Percentiles rank a stretch among this genome's conserved stretches.
These are phyloP conservation scores for Inga leiocalycina DNA, from an alignment of 306 rosid genomes.

Conservation along the genomic window DNA sequence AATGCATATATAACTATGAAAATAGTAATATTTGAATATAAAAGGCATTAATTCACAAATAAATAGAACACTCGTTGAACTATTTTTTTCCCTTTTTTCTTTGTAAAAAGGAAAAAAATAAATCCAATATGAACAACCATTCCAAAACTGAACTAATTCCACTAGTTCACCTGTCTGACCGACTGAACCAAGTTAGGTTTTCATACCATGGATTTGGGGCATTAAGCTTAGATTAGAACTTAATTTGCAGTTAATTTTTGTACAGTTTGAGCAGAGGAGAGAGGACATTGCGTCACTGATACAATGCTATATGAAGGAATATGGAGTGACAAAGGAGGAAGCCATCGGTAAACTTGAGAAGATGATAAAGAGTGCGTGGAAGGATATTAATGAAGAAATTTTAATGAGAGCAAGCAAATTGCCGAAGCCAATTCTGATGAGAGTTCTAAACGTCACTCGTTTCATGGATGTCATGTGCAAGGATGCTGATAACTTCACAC, in stretches of 20 bases:
- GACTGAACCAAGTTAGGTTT: no score
- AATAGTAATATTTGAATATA: no score
- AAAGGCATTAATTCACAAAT: no score
- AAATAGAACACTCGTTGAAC: no score
- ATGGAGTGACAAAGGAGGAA: constrained; percentile 25
- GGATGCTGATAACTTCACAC: constrained; percentile 16
- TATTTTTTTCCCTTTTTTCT: no score
- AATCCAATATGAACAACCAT: no score
- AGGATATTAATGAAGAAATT: constrained; percentile 3
- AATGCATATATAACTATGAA: no score
- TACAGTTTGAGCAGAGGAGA: constrained; percentile 24
- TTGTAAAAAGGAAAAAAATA: no score
- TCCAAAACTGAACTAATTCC: no score
- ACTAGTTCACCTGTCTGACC: no score
- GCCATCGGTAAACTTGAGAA: background rate
- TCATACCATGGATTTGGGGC: no score
- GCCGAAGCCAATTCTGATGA: background rate
- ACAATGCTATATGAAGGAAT: constrained; percentile 31
- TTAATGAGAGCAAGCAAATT: background rate
- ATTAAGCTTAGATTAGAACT: background rate
- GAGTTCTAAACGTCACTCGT: background rate
- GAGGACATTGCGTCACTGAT: background rate
- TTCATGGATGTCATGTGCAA: background rate
- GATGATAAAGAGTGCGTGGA: background rate
- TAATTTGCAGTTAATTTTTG: background rate